These are phyloP conservation scores for Mimosa bimucronata DNA, from an alignment of 306 rosid genomes.

Conservation along the genomic window DNA sequence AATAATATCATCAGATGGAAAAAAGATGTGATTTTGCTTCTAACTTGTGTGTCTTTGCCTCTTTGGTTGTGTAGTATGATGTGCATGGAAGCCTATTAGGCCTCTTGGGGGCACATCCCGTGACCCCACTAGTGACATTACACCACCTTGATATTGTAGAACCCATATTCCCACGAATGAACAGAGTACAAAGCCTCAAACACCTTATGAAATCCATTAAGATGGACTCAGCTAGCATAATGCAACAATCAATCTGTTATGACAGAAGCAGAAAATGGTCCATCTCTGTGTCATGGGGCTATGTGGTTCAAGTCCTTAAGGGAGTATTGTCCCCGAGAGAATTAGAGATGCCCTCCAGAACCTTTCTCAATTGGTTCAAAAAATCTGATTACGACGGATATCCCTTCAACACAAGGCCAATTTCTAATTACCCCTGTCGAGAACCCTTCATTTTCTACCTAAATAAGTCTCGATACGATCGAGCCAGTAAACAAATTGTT, in stretches of 20 bases:
- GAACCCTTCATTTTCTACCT: constrained; percentile 71
- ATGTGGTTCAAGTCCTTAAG: constrained; percentile 74
- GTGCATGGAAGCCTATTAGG: constrained; percentile 86
- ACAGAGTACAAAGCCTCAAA: constrained; percentile 49
- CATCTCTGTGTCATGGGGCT: constrained; percentile 88
- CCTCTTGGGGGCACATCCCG: constrained; percentile 83
- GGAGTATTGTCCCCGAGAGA: constrained; percentile 86
- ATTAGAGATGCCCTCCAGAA: constrained; percentile 79
- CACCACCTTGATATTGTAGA: constrained; percentile 89
- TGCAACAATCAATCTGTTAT: constrained; percentile 94
- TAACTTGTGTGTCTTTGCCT: not conserved
- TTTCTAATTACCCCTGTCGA: constrained; percentile 60
- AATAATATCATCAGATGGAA: not conserved
- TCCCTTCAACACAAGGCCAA: constrained; percentile 90
- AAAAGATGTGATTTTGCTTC: not conserved
- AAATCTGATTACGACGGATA: constrained; percentile 85
- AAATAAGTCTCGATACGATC: constrained; percentile 47
- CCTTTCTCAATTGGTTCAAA: constrained; percentile 81
- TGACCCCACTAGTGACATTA: constrained; percentile 70
- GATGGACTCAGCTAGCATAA: constrained; percentile 72
- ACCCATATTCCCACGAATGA: constrained; percentile 79
- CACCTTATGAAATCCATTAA: constrained; percentile 62
- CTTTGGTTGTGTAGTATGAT: constrained; percentile 70
- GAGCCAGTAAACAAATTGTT: constrained; percentile 39
- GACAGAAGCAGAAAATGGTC: constrained; percentile 73